Percentiles rank a stretch among this genome's conserved stretches.
These are phyloP conservation scores for Phaffia rhodozyma DNA, from an alignment of 1,284 basidiomycete species.

Conservation along the genomic window DNA sequence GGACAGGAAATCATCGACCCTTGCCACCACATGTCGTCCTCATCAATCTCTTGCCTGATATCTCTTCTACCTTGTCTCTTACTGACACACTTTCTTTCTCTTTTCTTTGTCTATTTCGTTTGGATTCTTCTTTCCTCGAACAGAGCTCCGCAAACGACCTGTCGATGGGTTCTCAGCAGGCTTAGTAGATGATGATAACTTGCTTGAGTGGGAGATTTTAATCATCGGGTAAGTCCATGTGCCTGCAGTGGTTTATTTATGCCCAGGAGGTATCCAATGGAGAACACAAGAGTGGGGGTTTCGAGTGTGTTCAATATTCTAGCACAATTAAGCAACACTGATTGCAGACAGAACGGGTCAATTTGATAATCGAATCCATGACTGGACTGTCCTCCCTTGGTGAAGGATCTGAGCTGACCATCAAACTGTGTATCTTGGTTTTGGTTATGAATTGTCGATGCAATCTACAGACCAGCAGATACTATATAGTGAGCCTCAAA, in stretches of 20 bases:
- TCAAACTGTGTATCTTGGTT: too few relatives aligned
- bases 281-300: background rate
- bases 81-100: slow-evolving; percentile 1
- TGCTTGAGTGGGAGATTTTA: slow-evolving; percentile 87
- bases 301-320: too few relatives aligned
- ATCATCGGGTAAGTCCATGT: slow-evolving; percentile 64
- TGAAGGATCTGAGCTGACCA: too few relatives aligned
- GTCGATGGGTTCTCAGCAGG: slow-evolving; percentile 92
- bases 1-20: too few relatives aligned
- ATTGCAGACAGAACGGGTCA: too few relatives aligned
- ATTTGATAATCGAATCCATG: background rate
- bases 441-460: too few relatives aligned
- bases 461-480: slow-evolving; percentile 56
- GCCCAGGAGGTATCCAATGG: too few relatives aligned
- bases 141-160: slow-evolving; percentile 73
- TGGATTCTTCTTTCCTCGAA: background rate
- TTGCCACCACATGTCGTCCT: background rate
- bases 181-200: slow-evolving; percentile 80
- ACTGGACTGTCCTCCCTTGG: slow-evolving; percentile 21
- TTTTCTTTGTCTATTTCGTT: background rate
- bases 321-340: background rate
- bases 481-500: slow-evolving; percentile 60
- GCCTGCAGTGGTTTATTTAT: slow-evolving; percentile 5
- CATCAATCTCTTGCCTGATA: background rate
- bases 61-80: background rate